Conservation (phyloP, 108 stramenopile species). For the Skeletonema tropicum region DNA sequence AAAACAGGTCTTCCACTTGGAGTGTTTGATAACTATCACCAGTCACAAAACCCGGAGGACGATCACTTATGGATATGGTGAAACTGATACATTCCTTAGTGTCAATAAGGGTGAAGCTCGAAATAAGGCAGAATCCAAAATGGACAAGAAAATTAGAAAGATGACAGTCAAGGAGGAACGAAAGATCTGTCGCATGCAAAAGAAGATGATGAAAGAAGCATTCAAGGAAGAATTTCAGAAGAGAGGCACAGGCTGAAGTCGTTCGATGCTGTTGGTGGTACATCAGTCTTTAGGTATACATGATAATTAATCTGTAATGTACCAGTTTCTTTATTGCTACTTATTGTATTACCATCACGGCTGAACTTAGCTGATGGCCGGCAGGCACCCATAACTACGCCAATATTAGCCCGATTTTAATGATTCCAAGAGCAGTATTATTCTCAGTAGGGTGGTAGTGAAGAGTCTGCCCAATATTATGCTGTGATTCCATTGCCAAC, state of each 20-base stretch:
- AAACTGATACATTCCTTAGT: constrained; percentile 68
- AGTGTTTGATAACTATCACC: constrained; percentile 56
- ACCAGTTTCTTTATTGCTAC: no score
- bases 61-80: constrained; percentile 39
- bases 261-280: constrained; percentile 71
- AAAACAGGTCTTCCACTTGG: constrained; percentile 93
- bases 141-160: constrained; percentile 91
- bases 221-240: constrained; percentile 83
- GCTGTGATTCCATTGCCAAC: no score
- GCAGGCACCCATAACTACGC: no score
- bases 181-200: constrained; percentile 85
- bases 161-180: constrained; percentile 82
- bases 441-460: no score
- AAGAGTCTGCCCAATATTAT: no score
- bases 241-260: constrained; percentile 50
- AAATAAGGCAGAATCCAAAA: constrained; percentile 72
- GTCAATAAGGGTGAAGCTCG: constrained; percentile 87
- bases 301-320: constrained; percentile 19
- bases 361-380: no score
- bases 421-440: no score
- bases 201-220: constrained; percentile 90
- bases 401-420: no score
- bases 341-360: no score
- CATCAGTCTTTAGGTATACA: constrained; percentile 77
- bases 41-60: constrained; percentile 16